Evolutionary conservation across 2,329 filamentous ascomycete species (phyloP).

Genomic region (Aspergillus sp.): DNA sequence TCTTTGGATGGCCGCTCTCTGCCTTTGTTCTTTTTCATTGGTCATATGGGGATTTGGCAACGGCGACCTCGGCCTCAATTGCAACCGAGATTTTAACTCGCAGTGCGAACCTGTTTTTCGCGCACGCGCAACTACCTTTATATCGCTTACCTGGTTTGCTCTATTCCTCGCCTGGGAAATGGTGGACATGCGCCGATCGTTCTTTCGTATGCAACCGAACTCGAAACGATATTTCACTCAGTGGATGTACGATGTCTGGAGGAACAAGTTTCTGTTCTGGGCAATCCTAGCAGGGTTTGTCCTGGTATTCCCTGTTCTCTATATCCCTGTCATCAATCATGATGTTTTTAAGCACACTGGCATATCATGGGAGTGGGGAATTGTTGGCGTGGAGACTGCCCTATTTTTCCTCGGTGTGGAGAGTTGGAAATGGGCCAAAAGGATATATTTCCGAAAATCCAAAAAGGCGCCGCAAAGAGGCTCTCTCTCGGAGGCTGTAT

Average conservation of each 20-base stretch:
- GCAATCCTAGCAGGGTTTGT: constrained; percentile 61
- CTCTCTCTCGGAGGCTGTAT: no score
- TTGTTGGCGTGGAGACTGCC: constrained; percentile 62
- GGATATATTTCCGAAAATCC: constrained; percentile 34
- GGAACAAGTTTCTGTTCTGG: constrained; percentile 72
- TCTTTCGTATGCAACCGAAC: constrained; percentile 67
- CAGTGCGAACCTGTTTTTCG: constrained; percentile 68
- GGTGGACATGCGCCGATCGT: constrained; percentile 69
- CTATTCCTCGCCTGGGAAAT: constrained; percentile 80
- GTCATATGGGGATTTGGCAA: constrained; percentile 52
- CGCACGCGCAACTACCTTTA: constrained; percentile 72
- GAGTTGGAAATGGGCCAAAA: constrained; percentile 68
- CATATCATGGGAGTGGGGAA: constrained; percentile 70
- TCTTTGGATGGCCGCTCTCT: constrained; percentile 72
- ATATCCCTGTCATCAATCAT: constrained; percentile 69
- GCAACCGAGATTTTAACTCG: constrained; percentile 57
- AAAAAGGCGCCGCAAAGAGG: no score
- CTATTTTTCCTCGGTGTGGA: constrained; percentile 68
- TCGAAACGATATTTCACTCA: constrained; percentile 63
- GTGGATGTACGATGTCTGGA: constrained; percentile 69
- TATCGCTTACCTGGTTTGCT: constrained; percentile 73
- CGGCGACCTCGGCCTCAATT: constrained; percentile 59
- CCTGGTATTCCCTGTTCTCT: constrained; percentile 62
- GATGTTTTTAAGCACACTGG: constrained; percentile 66
- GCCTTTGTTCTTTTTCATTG: constrained; percentile 65